phyloP scores from a whole-genome alignment of 805 yeast species.

The Sugiyamaella mastotermitis region DNA sequence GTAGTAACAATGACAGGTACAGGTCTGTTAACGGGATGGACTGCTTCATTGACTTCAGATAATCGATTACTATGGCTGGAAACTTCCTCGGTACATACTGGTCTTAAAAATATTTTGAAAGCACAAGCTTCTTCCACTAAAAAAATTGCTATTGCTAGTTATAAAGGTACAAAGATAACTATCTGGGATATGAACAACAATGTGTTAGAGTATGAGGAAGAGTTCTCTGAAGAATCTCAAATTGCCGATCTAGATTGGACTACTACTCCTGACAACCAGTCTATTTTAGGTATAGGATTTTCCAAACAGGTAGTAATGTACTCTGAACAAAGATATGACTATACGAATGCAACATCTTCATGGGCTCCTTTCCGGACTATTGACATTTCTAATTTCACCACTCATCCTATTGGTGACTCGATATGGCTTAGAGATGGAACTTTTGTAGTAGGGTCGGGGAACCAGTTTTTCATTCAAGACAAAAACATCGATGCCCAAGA shows the following conservation, averaged over 20 bases:
- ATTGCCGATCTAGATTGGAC: constrained; percentile 88
- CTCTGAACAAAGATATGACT: constrained; percentile 82
- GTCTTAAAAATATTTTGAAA: constrained; percentile 43
- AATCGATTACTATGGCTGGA: constrained; percentile 46
- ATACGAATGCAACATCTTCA: constrained; percentile 72
- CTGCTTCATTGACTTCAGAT: constrained; percentile 30
- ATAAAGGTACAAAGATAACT: constrained; percentile 42
- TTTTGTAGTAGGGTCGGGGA: constrained; percentile 80
- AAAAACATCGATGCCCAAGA: constrained; percentile 54
- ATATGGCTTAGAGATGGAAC: constrained; percentile 78
- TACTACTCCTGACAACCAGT: constrained; percentile 54
- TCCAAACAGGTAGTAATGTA: constrained; percentile 52
- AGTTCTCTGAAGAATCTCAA: constrained; percentile 28
- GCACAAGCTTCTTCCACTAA: constrained; percentile 71
- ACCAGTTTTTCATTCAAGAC: constrained; percentile 80
- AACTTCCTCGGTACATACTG: constrained; percentile 48
- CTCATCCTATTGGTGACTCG: constrained; percentile 83
- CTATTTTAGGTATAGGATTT: constrained; percentile 78
- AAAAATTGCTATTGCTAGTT: constrained; percentile 70
- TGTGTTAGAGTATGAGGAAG: constrained; percentile 55
- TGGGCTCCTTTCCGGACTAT: constrained; percentile 71
- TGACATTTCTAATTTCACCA: constrained; percentile 63
- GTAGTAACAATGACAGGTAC: constrained; percentile 51
- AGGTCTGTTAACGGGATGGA: constrained; percentile 47
- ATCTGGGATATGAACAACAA: constrained; percentile 77